phyloP scores from a whole-genome alignment of 2,329 filamentous ascomycete species.

The Colletotrichum gloeosporioides region DNA sequence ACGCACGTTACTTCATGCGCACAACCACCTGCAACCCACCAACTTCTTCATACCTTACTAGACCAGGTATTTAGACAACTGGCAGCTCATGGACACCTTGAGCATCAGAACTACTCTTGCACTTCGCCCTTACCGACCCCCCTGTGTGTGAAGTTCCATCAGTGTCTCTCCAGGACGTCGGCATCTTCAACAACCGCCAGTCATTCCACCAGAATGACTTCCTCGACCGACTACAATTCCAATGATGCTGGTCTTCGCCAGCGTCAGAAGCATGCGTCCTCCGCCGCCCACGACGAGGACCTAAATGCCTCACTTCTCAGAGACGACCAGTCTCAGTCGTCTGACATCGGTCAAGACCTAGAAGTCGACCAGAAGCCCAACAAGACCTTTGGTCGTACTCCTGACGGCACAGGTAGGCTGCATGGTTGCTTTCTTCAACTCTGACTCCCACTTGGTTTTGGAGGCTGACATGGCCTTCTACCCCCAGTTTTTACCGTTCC shows the following conservation, averaged over 20 bases:
- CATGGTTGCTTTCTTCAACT: neutral
- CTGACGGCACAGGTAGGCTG: conserved; percentile 83
- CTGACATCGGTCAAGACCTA: neutral
- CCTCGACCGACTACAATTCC: conserved; percentile 21
- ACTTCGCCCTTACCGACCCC: conserved; percentile 19
- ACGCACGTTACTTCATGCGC: neutral
- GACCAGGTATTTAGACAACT: conserved; percentile 6
- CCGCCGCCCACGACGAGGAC: neutral
- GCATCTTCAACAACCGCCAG: neutral
- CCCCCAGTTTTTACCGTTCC: conserved; percentile 89
- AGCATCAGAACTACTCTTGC: conserved; percentile 13
- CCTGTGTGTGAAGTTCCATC: conserved; percentile 13
- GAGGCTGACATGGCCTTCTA: neutral
- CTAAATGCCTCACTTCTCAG: neutral
- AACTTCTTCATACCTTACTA: neutral
- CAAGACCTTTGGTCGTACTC: conserved; percentile 90
- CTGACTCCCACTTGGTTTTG: neutral
- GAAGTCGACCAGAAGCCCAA: conserved; percentile 43
- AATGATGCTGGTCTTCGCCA: conserved; percentile 16
- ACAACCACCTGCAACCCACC: neutral
- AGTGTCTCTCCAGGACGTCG: neutral
- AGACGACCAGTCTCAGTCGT: neutral
- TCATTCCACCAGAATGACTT: conserved; percentile 22
- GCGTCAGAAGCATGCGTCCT: conserved; percentile 4
- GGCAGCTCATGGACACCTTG: conserved; percentile 19